Percentiles rank a stretch among this genome's conserved stretches.
Evolutionary conservation across 257 asterid genomes (phyloP).

Genomic region (Misopates orontium): DNA sequence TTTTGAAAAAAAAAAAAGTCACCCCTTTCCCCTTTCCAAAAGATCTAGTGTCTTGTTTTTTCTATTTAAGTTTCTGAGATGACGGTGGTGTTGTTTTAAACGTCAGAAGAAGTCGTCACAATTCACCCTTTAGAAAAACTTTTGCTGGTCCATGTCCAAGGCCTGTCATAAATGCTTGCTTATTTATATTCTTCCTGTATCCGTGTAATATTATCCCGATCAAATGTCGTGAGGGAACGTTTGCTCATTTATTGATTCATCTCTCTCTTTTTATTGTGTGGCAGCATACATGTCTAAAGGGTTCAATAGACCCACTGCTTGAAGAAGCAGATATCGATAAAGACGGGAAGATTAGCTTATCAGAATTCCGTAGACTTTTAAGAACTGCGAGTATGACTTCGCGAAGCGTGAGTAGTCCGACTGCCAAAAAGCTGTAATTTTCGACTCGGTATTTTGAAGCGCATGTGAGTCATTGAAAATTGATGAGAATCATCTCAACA

Average conservation of each 20-base stretch:
- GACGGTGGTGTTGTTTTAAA: no score
- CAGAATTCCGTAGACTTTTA: constrained; percentile 88
- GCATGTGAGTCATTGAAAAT: constrained; percentile 22
- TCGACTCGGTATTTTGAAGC: constrained; percentile 26
- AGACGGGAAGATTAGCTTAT: constrained; percentile 90
- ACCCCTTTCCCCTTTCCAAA: no score
- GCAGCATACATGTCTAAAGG: constrained; percentile 84
- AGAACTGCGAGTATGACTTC: constrained; percentile 90
- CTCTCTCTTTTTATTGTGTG: neutral
- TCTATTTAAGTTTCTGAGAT: no score
- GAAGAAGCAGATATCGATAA: constrained; percentile 97
- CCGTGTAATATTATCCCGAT: no score
- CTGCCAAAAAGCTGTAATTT: constrained; percentile 36
- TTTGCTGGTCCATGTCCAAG: no score
- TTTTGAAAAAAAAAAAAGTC: no score
- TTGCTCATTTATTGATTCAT: neutral
- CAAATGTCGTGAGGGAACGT: no score
- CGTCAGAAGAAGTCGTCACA: no score
- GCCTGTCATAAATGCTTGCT: no score
- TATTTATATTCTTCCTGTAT: no score
- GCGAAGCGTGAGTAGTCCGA: constrained; percentile 45
- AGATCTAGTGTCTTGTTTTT: no score
- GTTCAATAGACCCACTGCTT: constrained; percentile 80
- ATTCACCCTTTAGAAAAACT: no score
- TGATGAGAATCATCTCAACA: neutral